Percentiles rank a stretch among this genome's conserved stretches.
Conservation (phyloP, 768 basidiomycete species). For the Tricholoma sp. region DNA sequence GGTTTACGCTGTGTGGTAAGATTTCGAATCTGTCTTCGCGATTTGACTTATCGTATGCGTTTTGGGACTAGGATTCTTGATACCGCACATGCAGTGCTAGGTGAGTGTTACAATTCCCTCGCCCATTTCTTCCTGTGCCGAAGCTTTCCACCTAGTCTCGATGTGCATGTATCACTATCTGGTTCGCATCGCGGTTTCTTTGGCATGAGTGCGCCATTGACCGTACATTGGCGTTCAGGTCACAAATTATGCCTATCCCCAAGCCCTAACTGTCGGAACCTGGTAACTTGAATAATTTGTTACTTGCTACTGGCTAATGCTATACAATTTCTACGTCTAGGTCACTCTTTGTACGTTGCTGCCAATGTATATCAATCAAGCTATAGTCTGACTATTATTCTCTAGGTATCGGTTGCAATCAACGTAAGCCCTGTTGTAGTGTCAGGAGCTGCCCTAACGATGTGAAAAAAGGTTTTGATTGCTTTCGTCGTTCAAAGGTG, state of each 20-base stretch:
- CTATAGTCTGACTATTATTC: neutral
- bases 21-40: neutral
- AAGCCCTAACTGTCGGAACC: constrained; percentile 25
- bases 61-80: constrained; percentile 22
- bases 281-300: constrained; percentile 23
- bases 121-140: neutral
- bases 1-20: constrained; percentile 26
- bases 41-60: neutral
- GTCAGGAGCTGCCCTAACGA: neutral
- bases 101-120: constrained; percentile 7
- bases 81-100: constrained; percentile 24
- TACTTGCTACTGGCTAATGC: neutral
- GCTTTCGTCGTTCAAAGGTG: constrained; percentile 29
- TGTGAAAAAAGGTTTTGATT: constrained; percentile 18
- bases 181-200: constrained; percentile 8
- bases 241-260: constrained; percentile 31
- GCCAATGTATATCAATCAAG: neutral
- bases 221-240: constrained; percentile 18
- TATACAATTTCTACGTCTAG: constrained; percentile 12
- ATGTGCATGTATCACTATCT: constrained; percentile 35
- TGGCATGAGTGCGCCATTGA: neutral
- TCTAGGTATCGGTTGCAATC: constrained; percentile 21
- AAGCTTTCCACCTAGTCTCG: constrained; percentile 16
- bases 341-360: constrained; percentile 29
- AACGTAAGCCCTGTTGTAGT: constrained; percentile 13